Percentiles rank a stretch among this genome's conserved stretches.
phyloP scores from a whole-genome alignment of 176 grass and related monocot species.

The Aegilops longissima region DNA sequence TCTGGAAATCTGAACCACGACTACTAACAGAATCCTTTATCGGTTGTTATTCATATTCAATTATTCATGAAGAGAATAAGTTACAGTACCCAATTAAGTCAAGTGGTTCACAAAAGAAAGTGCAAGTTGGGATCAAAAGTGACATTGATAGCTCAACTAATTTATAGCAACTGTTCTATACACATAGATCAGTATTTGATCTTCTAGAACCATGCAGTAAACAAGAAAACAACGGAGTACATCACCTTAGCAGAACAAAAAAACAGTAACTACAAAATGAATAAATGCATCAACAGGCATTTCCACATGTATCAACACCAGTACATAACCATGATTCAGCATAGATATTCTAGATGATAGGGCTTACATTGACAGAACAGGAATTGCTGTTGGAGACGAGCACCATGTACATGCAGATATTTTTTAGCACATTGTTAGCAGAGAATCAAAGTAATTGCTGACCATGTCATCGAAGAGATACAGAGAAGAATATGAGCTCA shows the following conservation, averaged over 20 bases:
- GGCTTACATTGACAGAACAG: constrained; percentile 98
- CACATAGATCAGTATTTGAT: neutral
- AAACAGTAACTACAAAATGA: too few relatives aligned
- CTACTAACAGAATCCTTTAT: neutral
- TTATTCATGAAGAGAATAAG: too few relatives aligned
- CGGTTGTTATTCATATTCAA: too few relatives aligned
- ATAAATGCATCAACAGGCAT: too few relatives aligned
- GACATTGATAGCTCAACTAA: neutral
- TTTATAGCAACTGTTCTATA: too few relatives aligned
- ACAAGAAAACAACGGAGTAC: neutral
- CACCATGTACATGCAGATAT: constrained; percentile 53
- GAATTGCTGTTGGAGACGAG: constrained; percentile 75
- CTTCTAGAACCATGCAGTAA: neutral
- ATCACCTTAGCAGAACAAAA: too few relatives aligned
- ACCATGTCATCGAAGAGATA: neutral
- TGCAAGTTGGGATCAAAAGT: neutral
- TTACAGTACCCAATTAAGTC: too few relatives aligned
- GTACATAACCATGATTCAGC: neutral
- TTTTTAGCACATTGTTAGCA: constrained; percentile 34
- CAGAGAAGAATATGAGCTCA: neutral
- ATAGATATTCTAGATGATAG: neutral
- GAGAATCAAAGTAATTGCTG: constrained; percentile 16
- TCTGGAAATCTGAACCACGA: neutral
- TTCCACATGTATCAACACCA: neutral
- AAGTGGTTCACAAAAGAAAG: neutral